Conservation (phyloP, 2,329 filamentous ascomycete species). For the Fusarium sp. region DNA sequence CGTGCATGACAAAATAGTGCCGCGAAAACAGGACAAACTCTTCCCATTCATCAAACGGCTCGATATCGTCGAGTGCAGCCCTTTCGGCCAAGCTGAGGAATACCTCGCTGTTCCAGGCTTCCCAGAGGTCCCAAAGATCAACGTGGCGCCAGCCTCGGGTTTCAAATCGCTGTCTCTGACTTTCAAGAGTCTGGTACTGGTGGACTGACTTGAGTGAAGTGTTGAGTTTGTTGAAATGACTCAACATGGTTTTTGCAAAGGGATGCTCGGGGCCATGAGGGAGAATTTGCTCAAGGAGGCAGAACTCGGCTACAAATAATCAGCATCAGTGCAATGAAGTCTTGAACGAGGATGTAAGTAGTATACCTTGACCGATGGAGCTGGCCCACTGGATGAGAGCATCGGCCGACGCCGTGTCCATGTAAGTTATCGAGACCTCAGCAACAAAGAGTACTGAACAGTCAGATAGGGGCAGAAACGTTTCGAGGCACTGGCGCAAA, state of each 20-base stretch:
- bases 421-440: conserved; percentile 91
- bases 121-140: conserved; percentile 75
- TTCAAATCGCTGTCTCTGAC: conserved; percentile 73
- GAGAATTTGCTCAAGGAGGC: conserved; percentile 84
- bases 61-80: conserved; percentile 69
- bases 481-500: conserved; percentile 66
- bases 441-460: conserved; percentile 79
- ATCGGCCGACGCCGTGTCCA: conserved; percentile 77
- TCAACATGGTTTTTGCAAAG: conserved; percentile 85
- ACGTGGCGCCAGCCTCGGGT: conserved; percentile 71
- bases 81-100: conserved; percentile 71
- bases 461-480: conserved; percentile 63
- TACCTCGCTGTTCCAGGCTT: conserved; percentile 74
- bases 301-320: conserved; percentile 69
- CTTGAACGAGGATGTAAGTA: conserved; percentile 41
- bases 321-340: conserved; percentile 12
- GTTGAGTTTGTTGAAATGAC: conserved; percentile 80
- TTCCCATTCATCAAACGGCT: conserved; percentile 96
- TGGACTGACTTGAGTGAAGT: conserved; percentile 79
- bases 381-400: conserved; percentile 80
- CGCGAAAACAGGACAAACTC: conserved; percentile 85
- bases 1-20: conserved; percentile 82
- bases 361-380: conserved; percentile 68
- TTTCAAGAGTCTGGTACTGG: conserved; percentile 69
- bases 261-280: conserved; percentile 80